Base-by-base conservation (phyloP, 108 stramenopile species). In the Fistulifera pelliculosa region DNA sequence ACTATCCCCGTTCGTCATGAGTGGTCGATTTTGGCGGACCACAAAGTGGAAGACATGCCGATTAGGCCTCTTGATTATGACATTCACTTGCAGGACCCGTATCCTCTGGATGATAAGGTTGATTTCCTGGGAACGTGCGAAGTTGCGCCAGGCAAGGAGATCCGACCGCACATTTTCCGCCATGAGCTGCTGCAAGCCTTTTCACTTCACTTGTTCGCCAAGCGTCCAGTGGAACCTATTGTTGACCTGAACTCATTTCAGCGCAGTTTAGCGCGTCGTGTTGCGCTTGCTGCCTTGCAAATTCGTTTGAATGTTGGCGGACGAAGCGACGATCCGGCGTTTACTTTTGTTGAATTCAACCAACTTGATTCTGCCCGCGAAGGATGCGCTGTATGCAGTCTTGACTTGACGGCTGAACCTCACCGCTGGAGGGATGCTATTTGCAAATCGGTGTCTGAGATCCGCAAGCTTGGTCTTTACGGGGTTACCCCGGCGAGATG, bases 331-430 rank as follows among this genome's bases (percentile, higher is more conserved):
- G 93, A 95, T 62, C 97, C 95, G 1, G 90, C 94, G 5, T 98
- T 95, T 61, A 95, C 94, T 16, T 96, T 95, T 78, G 91, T 95
- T 11, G 97, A 96, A 73, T 96, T 98, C 72, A 96, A 98, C 65
- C 94, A 96, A 71, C 78, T 98, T 4, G 94, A 96, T 70, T 93
- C 87, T 16, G 93, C 97, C 24, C 82, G 97, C 12, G 92, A 96
- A 75, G 97, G 94, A 23, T 96, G 97, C 52, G 95, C 95, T 10
- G 94, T 96, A 13, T 96, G 94, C 68, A 92, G 86, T 75, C 59
- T 98, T 39, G 97, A 98, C 68, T 76, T 98, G 83, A 96, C 90
- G 19, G 77, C 90, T 18, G 97, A 98, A 56, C 82, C 91, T 17
- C 65, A 73, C 35, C 75, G 89, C 28, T 98, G 97, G 97, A 77